Evolutionary conservation across 306 rosid species (phyloP).

Genomic region (Lathyrus oleraceus): DNA sequence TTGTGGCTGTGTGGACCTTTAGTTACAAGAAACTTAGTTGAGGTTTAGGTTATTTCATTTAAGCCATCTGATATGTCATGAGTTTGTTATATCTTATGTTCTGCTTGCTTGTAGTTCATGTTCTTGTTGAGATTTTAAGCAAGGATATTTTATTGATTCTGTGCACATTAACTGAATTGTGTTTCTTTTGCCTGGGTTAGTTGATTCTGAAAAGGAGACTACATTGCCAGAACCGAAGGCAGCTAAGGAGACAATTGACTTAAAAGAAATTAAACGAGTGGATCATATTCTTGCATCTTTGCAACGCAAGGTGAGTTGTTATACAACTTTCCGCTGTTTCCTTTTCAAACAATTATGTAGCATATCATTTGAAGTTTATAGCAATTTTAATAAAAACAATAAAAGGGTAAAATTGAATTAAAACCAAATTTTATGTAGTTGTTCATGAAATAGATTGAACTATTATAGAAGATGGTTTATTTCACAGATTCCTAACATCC

Average conservation of each 20-base stretch:
- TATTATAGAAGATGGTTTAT: neutral
- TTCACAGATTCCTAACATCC: neutral
- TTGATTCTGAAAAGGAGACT: slow-evolving; percentile 73
- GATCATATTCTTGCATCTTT: slow-evolving; percentile 85
- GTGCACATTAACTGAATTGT: slow-evolving; percentile 28
- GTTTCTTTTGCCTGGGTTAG: slow-evolving; percentile 51
- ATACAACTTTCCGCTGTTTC: slow-evolving; percentile 17
- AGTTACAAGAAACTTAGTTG: slow-evolving; percentile 9
- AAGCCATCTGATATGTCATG: slow-evolving; percentile 6
- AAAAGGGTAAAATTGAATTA: slow-evolving; percentile 11
- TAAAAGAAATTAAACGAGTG: slow-evolving; percentile 73
- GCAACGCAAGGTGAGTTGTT: slow-evolving; percentile 64
- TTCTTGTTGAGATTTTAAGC: slow-evolving; percentile 28
- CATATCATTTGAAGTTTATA: neutral
- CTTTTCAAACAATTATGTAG: slow-evolving; percentile 7
- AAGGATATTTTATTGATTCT: slow-evolving; percentile 21
- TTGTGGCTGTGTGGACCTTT: neutral
- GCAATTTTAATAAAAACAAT: neutral
- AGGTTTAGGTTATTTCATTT: slow-evolving; percentile 8
- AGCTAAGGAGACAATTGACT: slow-evolving; percentile 68
- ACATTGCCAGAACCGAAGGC: slow-evolving; percentile 56
- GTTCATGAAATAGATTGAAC: slow-evolving; percentile 6
- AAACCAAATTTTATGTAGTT: slow-evolving; percentile 20
- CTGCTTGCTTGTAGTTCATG: neutral
- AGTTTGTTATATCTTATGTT: neutral